phyloP scores from a whole-genome alignment of 257 asterid genomes.

The Nicotiana obtusifolia region DNA sequence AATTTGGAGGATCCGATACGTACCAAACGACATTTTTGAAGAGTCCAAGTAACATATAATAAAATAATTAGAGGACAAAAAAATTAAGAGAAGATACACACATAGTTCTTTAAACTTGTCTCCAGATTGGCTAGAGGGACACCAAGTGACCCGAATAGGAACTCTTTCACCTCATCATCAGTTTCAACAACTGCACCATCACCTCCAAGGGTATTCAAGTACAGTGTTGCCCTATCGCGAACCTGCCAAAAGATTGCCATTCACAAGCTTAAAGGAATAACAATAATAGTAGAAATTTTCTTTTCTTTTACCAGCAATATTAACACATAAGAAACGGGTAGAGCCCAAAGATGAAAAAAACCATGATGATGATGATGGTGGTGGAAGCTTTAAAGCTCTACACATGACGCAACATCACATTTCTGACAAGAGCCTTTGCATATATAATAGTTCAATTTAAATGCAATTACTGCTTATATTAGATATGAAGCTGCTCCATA shows the following conservation, averaged over 20 bases:
- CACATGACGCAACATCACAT: not conserved
- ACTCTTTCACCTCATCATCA: slow-evolving; percentile 72
- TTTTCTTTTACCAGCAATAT: not conserved
- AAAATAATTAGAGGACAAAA: slow-evolving; percentile 3
- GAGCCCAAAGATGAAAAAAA: not conserved
- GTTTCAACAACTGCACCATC: slow-evolving; percentile 90
- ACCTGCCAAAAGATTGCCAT: slow-evolving; percentile 42
- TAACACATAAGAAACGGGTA: not conserved
- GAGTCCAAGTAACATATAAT: too few relatives aligned
- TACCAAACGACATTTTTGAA: too few relatives aligned
- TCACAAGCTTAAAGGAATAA: not conserved
- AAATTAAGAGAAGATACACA: slow-evolving; percentile 26
- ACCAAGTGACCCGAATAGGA: slow-evolving; percentile 83
- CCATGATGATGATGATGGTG: not conserved
- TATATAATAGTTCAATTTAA: not conserved
- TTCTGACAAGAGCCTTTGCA: not conserved
- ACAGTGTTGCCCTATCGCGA: slow-evolving; percentile 98
- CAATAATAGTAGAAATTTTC: not conserved
- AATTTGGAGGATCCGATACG: too few relatives aligned
- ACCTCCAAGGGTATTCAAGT: slow-evolving; percentile 90
- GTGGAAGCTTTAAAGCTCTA: too few relatives aligned
- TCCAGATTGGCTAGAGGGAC: slow-evolving; percentile 76
- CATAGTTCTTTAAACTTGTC: slow-evolving; percentile 84
- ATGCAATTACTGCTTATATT: not conserved
- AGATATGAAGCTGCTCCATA: not conserved